Base-by-base conservation (phyloP, 176 grass and related monocot species). In the Cenchrus purpureus region DNA sequence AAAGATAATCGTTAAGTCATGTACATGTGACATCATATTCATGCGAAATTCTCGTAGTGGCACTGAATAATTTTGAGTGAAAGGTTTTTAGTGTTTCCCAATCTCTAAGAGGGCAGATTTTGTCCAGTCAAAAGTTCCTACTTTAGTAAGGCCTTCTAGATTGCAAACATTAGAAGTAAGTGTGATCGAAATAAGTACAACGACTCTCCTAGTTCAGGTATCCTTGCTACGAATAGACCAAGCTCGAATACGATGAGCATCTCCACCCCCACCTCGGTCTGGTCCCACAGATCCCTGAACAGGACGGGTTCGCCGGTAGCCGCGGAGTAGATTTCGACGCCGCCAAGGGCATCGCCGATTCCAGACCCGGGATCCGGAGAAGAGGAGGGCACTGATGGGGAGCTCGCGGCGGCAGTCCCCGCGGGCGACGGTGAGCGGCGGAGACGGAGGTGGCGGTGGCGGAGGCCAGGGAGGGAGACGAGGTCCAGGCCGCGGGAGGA, bases 221-320 rank as follows among this genome's bases (percentile, higher is more conserved):
- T 66, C 46, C 14, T 2, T 65, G 37, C 3, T 40, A 40, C 6
- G 62, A 53, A 61, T 19, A 61, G 12, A 51, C 5, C 2, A 71
- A 14, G 32, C 55, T 67, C 67, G 68, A 78, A 82, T 29, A 65
- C 3, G 49, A 40, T 8, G 25, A 43, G 37, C 19, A 40, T 40
- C 37, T 40, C 37, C 37, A 40, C 37, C 37, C 37, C 37, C 37
- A 93, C 93, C 85, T 98, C 87, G 62, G 87, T 88, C 73, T 91
- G 89, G 51, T 93, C 91, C 95, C 86, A 93, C 12, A 90, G 71
- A 67, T 97, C 92, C 32, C 82, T 93, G 69, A 95, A 89, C 46
- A 90, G 73, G 20, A 98, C 87, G 73, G 87, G 72, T 67, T 92
- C 85, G 15, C 91, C 91, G n/a, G 95, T 91, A 66, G 91, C 85